Base-by-base conservation (phyloP, 164 flowering plant genomes). In the Chimonanthus praecox region DNA sequence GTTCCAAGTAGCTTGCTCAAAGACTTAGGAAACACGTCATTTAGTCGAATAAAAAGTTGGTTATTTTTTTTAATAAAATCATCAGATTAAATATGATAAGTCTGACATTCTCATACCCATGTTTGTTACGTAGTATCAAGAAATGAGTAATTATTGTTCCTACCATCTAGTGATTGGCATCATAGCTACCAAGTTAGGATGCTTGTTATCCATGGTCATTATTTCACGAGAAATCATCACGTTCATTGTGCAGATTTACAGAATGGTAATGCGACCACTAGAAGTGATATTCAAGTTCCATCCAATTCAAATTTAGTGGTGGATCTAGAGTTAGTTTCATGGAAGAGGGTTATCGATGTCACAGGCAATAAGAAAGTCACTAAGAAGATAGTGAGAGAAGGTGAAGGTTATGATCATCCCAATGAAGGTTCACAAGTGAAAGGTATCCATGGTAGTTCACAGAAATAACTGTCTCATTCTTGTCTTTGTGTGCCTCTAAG, bases 391-490 rank as follows among this genome's bases (percentile, higher is more conserved):
- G 60, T 70, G 8, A 80, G 67, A 72, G 79, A 65, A 33, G 89
- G 91, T 7, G 81, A 81, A 70, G 86, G 88, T 20, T 77, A 77
- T 63, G 84, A 80, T 45, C 77, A 72, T 48, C 88, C 91, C 3
- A 78, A 71, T 71, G 91, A 86, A 75, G 89, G 89, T 67, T 80
- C 91, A 33, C 61, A 72, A 6, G 87, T 81, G 11, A 77, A 76
- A 73, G 86, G 91, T 88, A 78, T 62, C 70, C 48, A 1, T 33
- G 33, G 33, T 33, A 33, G 33, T 33, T 33, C 33, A 33, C 33
- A 33, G 33, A 33, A 33, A 33, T 33, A 33, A 33, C 33, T 33
- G 33, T 33, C 33, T 33, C 33, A 33, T 33, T 33, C 33, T 33
- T 33, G 33, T 33, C 33, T 33, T 33, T 33, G 33, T 33, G 33